Conservation (phyloP, 305 asterid species). For the Andrographis paniculata region DNA sequence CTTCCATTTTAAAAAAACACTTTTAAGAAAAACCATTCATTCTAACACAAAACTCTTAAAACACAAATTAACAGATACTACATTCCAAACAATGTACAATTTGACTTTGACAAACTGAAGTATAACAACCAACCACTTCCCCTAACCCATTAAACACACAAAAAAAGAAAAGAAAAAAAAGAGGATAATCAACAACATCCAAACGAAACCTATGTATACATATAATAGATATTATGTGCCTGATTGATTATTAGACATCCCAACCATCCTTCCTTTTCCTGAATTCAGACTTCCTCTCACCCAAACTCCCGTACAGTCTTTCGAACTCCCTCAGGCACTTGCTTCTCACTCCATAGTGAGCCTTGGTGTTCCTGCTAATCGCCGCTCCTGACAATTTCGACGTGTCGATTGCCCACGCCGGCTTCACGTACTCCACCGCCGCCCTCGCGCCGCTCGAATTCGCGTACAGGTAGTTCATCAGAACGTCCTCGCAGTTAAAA, state of each 20-base stretch:
- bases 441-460: slow-evolving; percentile 43
- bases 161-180: too few relatives aligned
- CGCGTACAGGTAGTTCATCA: slow-evolving; percentile 82
- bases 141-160: too few relatives aligned
- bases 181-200: too few relatives aligned
- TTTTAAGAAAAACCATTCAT: too few relatives aligned
- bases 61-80: too few relatives aligned
- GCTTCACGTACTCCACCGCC: slow-evolving; percentile 73
- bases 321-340: slow-evolving; percentile 58
- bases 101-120: too few relatives aligned
- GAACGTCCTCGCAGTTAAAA: slow-evolving; percentile 89
- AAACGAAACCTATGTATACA: too few relatives aligned
- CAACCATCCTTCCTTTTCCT: slow-evolving; percentile 80
- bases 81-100: too few relatives aligned
- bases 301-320: slow-evolving; percentile 60
- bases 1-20: too few relatives aligned
- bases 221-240: background rate
- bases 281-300: slow-evolving; percentile 45
- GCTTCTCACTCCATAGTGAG: slow-evolving; percentile 77
- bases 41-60: too few relatives aligned
- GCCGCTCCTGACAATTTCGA: slow-evolving; percentile 84
- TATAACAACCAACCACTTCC: too few relatives aligned
- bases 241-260: slow-evolving; percentile 52
- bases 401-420: slow-evolving; percentile 74
- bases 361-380: slow-evolving; percentile 74